A percentile compares a stretch with the other conserved stretches of the same genome.
Evolutionary conservation across 148 eudicot species (phyloP).

Genomic region (Amaranthus hypochondriacus): DNA sequence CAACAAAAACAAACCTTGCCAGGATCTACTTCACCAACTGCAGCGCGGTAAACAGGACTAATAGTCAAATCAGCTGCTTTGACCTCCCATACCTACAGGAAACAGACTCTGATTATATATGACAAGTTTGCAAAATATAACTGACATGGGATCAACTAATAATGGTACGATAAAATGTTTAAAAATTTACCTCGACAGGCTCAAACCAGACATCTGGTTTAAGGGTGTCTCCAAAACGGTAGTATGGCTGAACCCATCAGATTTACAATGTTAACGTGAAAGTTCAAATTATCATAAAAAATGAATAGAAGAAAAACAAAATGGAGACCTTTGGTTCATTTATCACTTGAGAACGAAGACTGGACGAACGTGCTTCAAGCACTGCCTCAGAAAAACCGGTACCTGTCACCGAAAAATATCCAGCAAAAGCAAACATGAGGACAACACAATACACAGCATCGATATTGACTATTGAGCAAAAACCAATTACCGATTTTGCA

Average conservation of each 20-base stretch:
- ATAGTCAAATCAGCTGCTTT: slow-evolving; percentile 98
- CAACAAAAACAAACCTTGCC: slow-evolving; percentile 49
- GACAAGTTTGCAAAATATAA: background rate
- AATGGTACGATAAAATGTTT: background rate
- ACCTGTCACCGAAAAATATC: slow-evolving; percentile 38
- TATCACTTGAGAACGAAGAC: slow-evolving; percentile 83
- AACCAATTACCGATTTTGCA: slow-evolving; percentile 76
- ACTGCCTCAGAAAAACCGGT: slow-evolving; percentile 81
- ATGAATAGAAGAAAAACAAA: slow-evolving; percentile 1
- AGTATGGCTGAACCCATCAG: slow-evolving; percentile 63
- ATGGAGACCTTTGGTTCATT: slow-evolving; percentile 63
- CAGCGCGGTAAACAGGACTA: slow-evolving; percentile 92
- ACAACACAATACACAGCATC: slow-evolving; percentile 1
- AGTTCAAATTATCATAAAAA: background rate
- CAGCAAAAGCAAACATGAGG: slow-evolving; percentile 27
- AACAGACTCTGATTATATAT: slow-evolving; percentile 3
- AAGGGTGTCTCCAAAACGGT: slow-evolving; percentile 58
- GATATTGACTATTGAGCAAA: background rate
- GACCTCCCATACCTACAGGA: slow-evolving; percentile 87
- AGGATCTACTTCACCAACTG: slow-evolving; percentile 69
- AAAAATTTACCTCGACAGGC: slow-evolving; percentile 63
- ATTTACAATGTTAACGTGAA: slow-evolving; percentile 14
- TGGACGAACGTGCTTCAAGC: slow-evolving; percentile 79
- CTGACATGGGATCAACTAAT: background rate
- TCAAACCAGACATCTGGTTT: slow-evolving; percentile 98